A percentile compares a stretch with the other conserved stretches of the same genome.
These are phyloP conservation scores for Dacryopinax spathularia DNA, from an alignment of 768 basidiomycete genomes.

Conservation along the genomic window DNA sequence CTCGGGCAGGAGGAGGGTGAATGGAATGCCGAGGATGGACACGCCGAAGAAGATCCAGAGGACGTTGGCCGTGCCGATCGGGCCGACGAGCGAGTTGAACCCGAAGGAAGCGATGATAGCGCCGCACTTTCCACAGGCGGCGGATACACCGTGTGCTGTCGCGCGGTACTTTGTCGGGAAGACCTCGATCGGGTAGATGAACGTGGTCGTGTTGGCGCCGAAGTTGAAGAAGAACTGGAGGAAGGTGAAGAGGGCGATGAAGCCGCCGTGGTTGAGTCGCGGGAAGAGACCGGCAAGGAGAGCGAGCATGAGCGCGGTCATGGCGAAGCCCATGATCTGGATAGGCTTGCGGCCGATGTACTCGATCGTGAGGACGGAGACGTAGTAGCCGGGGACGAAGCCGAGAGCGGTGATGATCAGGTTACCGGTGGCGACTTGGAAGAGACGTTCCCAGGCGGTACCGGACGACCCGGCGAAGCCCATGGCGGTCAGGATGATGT, in stretches of 20 bases:
- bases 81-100: slow-evolving; percentile 47
- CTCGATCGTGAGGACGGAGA: slow-evolving; percentile 53
- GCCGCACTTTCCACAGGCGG: slow-evolving; percentile 58
- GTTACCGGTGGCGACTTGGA: slow-evolving; percentile 51
- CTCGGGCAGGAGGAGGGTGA: slow-evolving; percentile 39
- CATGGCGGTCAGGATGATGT: slow-evolving; percentile 60
- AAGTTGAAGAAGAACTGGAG: slow-evolving; percentile 74
- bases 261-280: slow-evolving; percentile 39
- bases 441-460: slow-evolving; percentile 48
- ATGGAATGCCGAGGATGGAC: slow-evolving; percentile 11
- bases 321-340: slow-evolving; percentile 59
- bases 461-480: slow-evolving; percentile 48
- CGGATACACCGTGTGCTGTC: slow-evolving; percentile 59
- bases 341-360: slow-evolving; percentile 60
- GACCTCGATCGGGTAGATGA: slow-evolving; percentile 65
- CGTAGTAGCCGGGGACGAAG: slow-evolving; percentile 69
- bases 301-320: slow-evolving; percentile 52
- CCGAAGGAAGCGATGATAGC: slow-evolving; percentile 64
- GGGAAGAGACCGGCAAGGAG: slow-evolving; percentile 56
- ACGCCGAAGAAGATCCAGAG: slow-evolving; percentile 37
- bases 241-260: slow-evolving; percentile 59
- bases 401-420: slow-evolving; percentile 62
- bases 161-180: slow-evolving; percentile 66
- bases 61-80: slow-evolving; percentile 49
- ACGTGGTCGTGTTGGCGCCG: slow-evolving; percentile 67